Evolutionary conservation across 345 rosid genomes (phyloP).

Genomic region (Brassica nigra): DNA sequence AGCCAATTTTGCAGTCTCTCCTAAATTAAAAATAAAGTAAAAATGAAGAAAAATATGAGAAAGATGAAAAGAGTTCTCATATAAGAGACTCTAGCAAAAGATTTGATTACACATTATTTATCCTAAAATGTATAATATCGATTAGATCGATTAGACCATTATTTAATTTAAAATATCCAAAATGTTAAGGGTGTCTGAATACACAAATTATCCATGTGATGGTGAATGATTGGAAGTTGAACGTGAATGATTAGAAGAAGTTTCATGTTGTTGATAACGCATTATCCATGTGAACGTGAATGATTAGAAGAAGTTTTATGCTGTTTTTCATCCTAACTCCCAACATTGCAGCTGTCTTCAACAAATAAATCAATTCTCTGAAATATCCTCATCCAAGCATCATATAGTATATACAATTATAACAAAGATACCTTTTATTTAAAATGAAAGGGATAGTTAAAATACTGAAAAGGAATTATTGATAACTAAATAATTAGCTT

Average conservation of each 20-base stretch:
- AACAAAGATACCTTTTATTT: background rate
- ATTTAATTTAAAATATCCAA: background rate
- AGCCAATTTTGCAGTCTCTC: too few relatives aligned
- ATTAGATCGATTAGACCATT: background rate
- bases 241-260: background rate
- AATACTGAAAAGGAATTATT: background rate
- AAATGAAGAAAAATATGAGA: too few relatives aligned
- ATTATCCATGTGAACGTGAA: background rate
- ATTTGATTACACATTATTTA: too few relatives aligned
- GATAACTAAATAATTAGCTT: background rate
- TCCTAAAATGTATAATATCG: background rate
- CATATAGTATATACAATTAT: background rate
- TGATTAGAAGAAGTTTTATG: conserved; percentile 1
- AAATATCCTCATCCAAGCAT: background rate
- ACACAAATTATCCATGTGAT: background rate
- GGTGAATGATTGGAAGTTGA: background rate
- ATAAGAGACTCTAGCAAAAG: too few relatives aligned
- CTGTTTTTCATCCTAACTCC: background rate
- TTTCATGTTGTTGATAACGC: background rate
- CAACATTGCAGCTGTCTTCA: background rate
- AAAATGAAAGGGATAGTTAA: background rate
- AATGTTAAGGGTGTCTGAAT: background rate
- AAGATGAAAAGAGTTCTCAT: too few relatives aligned
- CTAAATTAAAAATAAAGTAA: too few relatives aligned
- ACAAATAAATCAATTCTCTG: background rate